phyloP scores from a whole-genome alignment of 768 basidiomycete genomes.

The Botryobasidium botryosum region DNA sequence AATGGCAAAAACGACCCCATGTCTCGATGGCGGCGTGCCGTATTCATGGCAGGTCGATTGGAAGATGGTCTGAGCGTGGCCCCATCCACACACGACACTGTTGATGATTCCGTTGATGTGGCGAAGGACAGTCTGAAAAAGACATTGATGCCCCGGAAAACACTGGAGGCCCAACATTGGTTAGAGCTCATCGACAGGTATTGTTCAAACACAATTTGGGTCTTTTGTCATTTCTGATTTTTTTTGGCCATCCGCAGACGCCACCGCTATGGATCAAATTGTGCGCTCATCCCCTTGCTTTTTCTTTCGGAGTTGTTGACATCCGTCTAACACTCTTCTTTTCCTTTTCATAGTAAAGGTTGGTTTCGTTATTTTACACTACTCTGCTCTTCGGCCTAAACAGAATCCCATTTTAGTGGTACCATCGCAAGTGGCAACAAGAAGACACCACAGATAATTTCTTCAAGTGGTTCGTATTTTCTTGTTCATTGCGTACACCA shows the following conservation, averaged over 20 bases:
- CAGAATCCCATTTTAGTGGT: constrained; percentile 26
- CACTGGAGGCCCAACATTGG: constrained; percentile 45
- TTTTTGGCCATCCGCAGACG: constrained; percentile 25
- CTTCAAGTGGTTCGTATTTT: constrained; percentile 34
- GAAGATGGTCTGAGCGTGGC: constrained; percentile 29
- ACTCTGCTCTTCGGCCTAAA: neutral
- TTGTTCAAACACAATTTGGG: constrained; percentile 10
- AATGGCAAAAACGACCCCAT: constrained; percentile 30
- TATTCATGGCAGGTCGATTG: constrained; percentile 26
- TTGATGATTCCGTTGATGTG: constrained; percentile 18
- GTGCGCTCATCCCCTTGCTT: constrained; percentile 19
- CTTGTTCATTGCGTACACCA: neutral
- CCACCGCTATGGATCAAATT: constrained; percentile 46
- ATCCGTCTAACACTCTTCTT: neutral
- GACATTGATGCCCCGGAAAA: no score
- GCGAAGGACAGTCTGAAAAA: constrained; percentile 1
- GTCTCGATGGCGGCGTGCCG: constrained; percentile 33
- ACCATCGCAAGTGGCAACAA: constrained; percentile 41
- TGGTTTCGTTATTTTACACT: neutral
- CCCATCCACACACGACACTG: constrained; percentile 14
- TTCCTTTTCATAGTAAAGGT: neutral
- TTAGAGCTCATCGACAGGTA: constrained; percentile 44
- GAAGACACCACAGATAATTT: constrained; percentile 48
- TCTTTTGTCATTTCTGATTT: neutral
- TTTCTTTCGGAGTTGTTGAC: neutral